These are phyloP conservation scores for Candolleomyces eurysporus DNA, from an alignment of 768 basidiomycete genomes.

Conservation along the genomic window DNA sequence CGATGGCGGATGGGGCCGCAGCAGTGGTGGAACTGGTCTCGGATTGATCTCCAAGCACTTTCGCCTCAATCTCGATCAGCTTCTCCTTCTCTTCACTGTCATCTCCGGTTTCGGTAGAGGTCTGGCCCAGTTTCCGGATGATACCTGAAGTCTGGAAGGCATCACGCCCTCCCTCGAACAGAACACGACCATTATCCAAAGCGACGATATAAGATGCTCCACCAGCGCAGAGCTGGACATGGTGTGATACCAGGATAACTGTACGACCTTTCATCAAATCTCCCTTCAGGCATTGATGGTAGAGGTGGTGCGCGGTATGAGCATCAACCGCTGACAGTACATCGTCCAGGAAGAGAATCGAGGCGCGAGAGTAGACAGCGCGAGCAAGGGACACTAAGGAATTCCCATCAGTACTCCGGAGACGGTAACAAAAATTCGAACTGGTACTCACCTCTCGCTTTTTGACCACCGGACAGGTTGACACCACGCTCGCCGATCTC, in stretches of 20 bases:
- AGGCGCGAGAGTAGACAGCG: slow-evolving; percentile 88
- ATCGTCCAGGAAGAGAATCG: slow-evolving; percentile 83
- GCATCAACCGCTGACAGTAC: slow-evolving; percentile 81
- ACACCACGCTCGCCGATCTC: slow-evolving; percentile 88
- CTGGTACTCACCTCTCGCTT: slow-evolving; percentile 51
- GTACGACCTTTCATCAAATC: slow-evolving; percentile 80
- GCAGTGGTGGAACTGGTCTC: slow-evolving; percentile 39
- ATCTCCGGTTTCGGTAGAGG: slow-evolving; percentile 39
- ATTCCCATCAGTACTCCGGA: not conserved
- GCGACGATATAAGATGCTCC: slow-evolving; percentile 82
- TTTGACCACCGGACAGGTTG: slow-evolving; percentile 61
- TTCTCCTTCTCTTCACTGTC: slow-evolving; percentile 50
- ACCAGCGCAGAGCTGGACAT: slow-evolving; percentile 83
- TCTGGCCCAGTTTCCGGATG: slow-evolving; percentile 54
- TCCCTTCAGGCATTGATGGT: slow-evolving; percentile 79
- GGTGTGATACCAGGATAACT: slow-evolving; percentile 91
- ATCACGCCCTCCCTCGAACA: slow-evolving; percentile 66
- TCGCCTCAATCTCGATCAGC: slow-evolving; percentile 41
- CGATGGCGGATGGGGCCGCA: slow-evolving; percentile 22
- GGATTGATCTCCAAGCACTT: slow-evolving; percentile 37
- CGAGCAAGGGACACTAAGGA: slow-evolving; percentile 48
- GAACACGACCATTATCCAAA: slow-evolving; percentile 77
- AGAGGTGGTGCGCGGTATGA: slow-evolving; percentile 89
- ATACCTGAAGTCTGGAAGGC: slow-evolving; percentile 65
- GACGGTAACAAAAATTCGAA: slow-evolving; percentile 41